These are phyloP conservation scores for Babesia ovata DNA, from an alignment of 169 alveolate genomes.

Conservation along the genomic window DNA sequence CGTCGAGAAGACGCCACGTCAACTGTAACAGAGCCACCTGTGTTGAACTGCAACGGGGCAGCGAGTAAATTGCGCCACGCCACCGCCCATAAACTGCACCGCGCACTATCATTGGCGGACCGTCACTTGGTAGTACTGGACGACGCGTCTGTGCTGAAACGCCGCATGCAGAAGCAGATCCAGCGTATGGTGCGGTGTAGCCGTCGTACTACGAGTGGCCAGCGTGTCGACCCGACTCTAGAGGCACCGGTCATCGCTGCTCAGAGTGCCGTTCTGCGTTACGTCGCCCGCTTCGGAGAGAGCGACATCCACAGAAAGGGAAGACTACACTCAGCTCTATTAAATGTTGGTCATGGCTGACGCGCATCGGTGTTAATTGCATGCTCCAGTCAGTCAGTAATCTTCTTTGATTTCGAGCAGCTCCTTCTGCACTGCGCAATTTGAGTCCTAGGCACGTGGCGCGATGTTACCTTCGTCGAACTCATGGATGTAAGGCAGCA, in stretches of 20 bases:
- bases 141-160: slow-evolving; percentile 7
- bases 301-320: not conserved
- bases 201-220: not conserved
- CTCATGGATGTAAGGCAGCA: slow-evolving; percentile 51
- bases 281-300: not conserved
- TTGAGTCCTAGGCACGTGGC: not conserved
- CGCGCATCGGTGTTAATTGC: too few relatives aligned
- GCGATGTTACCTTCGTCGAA: slow-evolving; percentile 64
- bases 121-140: slow-evolving; percentile 3
- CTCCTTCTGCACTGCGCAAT: slow-evolving; percentile 75
- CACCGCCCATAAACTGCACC: not conserved
- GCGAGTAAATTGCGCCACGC: too few relatives aligned
- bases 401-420: slow-evolving; percentile 72
- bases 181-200: not conserved
- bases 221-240: not conserved
- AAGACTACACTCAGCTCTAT: not conserved
- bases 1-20: too few relatives aligned
- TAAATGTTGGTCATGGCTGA: not conserved
- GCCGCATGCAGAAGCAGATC: slow-evolving; percentile 1
- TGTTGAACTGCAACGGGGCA: too few relatives aligned
- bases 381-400: not conserved
- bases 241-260: not conserved
- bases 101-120: not conserved
- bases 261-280: not conserved
- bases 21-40: too few relatives aligned